Evolutionary conservation across 139 green algal genomes (phyloP), one percentile per base, ranked within the genome.

Genomic region (Chlamydomonas sp.): DNA sequence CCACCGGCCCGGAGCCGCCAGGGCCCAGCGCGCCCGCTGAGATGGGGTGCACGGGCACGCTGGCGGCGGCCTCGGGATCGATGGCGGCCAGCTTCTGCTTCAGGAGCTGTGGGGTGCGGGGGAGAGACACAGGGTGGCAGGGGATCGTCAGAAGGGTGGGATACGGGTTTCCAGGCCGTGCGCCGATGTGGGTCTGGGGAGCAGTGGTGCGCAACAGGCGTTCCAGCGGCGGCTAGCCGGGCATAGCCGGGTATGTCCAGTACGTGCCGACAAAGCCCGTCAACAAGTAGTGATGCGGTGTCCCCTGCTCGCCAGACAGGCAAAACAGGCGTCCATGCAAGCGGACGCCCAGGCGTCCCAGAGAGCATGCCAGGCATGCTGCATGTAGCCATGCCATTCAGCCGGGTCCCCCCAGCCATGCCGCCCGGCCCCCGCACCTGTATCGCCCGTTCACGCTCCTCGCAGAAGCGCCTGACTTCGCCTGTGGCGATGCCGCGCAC

Each of bases 401-500:
- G 67, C 10, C 3, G 67, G 18, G 8, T 69, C 71, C 71, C 15
- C 71, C 5, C 15, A 20, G 31, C 15, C 71, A 5, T n/a, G 15
- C 71, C 71, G 5, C 71, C 58, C 60, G 14, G 14, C 76, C 58
- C 76, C 58, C 85, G 6, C 79, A 94, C 91, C 89, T 90, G 88
- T 1, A 94, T 77, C 18, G 49, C 17, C 18, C 80, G 77, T 67
- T 95, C 92, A 1, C 93, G 86, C 62, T 89, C 90, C 89, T 97
- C 92, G 82, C 95, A 95, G 79, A 96, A 92, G 49, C 84, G 84
- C 1, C 96, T 83, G 5, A 98, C 93, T 0, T 94, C 77, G 0
- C 96, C 96, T 0, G 92, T 87, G 5, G 96, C 96, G 15, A 98
- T 97, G 85, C 92, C 95, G 0, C 96, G 90, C 74, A 98, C 95